Evolutionary conservation across 176 grass and related monocot genomes (phyloP).

Genomic region (Lolium rigidum): DNA sequence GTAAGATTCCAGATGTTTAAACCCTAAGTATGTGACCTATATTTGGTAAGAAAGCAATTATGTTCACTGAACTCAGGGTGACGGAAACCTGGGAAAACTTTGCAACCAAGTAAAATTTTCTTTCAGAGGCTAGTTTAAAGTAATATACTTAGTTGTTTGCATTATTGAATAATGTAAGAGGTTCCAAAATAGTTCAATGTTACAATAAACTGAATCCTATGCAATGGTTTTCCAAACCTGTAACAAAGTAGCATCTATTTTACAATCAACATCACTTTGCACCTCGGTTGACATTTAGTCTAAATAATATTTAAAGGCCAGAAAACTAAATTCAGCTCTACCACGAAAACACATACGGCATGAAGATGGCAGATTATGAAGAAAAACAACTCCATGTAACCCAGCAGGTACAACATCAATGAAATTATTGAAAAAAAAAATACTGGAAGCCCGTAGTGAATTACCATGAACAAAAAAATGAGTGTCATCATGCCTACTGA

Average conservation of each 20-base stretch:
- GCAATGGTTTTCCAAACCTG: background rate
- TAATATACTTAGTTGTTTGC: conserved; percentile 15
- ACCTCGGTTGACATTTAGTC: background rate
- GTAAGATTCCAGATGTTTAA: conserved; percentile 30
- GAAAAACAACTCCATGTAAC: conserved; percentile 9
- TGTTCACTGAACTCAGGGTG: background rate
- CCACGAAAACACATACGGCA: conserved; percentile 11
- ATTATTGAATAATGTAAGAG: background rate
- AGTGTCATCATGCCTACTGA: conserved; percentile 90
- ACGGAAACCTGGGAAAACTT: background rate
- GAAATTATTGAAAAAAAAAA: background rate
- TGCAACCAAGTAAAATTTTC: conserved; percentile 4
- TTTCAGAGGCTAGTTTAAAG: conserved; percentile 9
- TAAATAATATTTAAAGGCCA: background rate
- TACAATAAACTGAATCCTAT: conserved; percentile 13
- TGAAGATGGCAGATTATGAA: conserved; percentile 15
- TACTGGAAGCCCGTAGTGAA: conserved; percentile 13
- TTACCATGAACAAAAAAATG: conserved; percentile 85
- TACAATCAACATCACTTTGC: background rate
- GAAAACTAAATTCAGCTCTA: conserved; percentile 20
- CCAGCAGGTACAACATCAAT: conserved; percentile 23
- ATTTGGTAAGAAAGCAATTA: background rate
- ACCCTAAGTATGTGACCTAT: background rate
- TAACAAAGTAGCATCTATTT: conserved; percentile 11
- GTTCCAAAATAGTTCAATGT: background rate